Evolutionary conservation across 768 basidiomycete species (phyloP).

Genomic region (Suillus occidentalis): DNA sequence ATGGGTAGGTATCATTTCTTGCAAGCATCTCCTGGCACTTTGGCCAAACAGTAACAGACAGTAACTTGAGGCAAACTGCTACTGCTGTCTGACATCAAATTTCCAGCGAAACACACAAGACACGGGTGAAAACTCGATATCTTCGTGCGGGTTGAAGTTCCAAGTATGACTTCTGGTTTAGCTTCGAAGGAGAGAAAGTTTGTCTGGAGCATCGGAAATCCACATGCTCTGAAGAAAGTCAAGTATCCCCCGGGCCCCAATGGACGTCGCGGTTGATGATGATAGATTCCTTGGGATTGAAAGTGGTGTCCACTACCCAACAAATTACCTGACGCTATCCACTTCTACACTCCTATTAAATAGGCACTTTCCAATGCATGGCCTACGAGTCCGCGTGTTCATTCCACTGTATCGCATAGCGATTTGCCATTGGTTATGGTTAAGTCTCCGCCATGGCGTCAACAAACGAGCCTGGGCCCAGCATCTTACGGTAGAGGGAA

Average conservation of each 20-base stretch:
- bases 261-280: not conserved
- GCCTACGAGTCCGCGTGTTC: too few relatives aligned
- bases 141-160: not conserved
- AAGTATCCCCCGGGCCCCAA: not conserved
- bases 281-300: not conserved
- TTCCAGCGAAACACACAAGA: not conserved
- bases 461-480: not conserved
- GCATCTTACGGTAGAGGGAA: not conserved
- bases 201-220: not conserved
- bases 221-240: not conserved
- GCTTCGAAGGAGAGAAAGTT: not conserved
- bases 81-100: not conserved
- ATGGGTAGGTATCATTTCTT: not conserved
- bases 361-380: too few relatives aligned
- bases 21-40: not conserved
- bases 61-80: not conserved
- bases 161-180: not conserved
- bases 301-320: not conserved
- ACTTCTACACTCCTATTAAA: too few relatives aligned
- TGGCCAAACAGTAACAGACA: not conserved
- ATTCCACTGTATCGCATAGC: too few relatives aligned
- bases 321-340: not conserved
- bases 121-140: not conserved
- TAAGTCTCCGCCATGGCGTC: not conserved
- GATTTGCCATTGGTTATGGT: not conserved